Base-by-base conservation (phyloP, 2,329 filamentous ascomycete species). In the Pseudogymnoascus sp. region DNA sequence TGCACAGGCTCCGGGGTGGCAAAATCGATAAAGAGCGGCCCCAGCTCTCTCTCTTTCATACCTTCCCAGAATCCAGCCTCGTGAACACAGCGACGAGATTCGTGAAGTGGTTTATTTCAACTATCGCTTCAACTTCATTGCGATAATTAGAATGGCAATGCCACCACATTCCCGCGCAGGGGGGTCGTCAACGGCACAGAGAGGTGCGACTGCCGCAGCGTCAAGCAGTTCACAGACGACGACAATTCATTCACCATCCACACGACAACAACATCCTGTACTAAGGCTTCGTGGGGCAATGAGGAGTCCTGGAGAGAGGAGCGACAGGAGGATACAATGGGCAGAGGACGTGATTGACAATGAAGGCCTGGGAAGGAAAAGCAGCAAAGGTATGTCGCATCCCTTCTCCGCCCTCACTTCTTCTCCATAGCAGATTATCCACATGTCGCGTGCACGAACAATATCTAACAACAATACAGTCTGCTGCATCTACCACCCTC, bases 401-500 rank as follows among this genome's bases (percentile, higher is more conserved):
- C 29, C 4, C 16, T n/a, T 10, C n/a, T 16, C n/a, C 10, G 10
- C 26, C n/a, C 2, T 5, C 21, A 51, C 45, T n/a, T 5, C 23
- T 26, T 29, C 21, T 8, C 21, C 21, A 26, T 18, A 45, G 10
- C 40, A 45, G 18, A 45, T 45, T 12, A 21, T 45, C 16, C 18
- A 40, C 5, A 40, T 23, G n/a, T 14, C 21, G 21, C 12, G 12
- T 14, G 42, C 42, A 42, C 37, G 26, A 60, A 34, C 26, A 45
- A 40, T 29, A 34, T 14, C 37, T 63, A 60, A 57, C 39, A 39
- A 61, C 5, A 8, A 40, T 37, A 65, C 66, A 96, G 95, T 97
- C n/a, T 99, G 95, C 82, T 99, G 95, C 76, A 99, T 99, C 75
- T 99, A 97, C 78, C 93, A 97, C 78, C 89, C 89, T 66, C 87